Base-by-base conservation (phyloP, 352 stramenopile species). In the Plasmopara halstedii region DNA sequence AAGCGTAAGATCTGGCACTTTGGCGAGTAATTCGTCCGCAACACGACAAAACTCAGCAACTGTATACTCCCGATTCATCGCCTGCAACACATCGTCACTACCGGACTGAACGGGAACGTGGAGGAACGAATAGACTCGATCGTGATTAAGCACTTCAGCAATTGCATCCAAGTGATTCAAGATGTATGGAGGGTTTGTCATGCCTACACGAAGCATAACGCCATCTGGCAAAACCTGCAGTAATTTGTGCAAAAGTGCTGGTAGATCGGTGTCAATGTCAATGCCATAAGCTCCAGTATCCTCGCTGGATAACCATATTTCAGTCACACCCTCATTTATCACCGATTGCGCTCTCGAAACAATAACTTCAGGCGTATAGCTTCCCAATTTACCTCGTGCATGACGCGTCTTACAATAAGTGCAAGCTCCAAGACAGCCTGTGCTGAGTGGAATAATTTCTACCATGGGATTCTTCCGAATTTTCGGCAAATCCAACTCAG, bases 341-440 rank as follows among this genome's bases (percentile, higher is more conserved):
- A 94, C 87, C 15, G 46, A 64, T 32, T 77, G 49, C 0, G 76
- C 73, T 22, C 88, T 72, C 0, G 72, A 62, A 29, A 88, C 64
- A 47, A 97, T 95, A 0, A 56, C 77, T 15, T 93, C 69, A 0
- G 76, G 68, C 18, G 74, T 71, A 58, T 97, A 97, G 46, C 80
- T 95, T 14, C 85, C 84, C 26, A 97, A 49, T 50, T 88, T 93
- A 17, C 88, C 88, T n/a, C 88, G 77, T 17, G 88, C 88, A 52
- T 95, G 84, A 18, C 81, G 81, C 7, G 88, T 97, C 68, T 97
- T 97, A 65, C 88, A 97, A 72, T 97, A 97, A 15, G 88, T 97
- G 50, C 88, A 97, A 4, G 83, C 82, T 10, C 88, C 88, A 4
- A 97, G 74, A 53, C 88, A 97, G 21, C 88, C 88, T 11, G 85